Evolutionary conservation across 2,329 filamentous ascomycete species (phyloP).

Genomic region (Fusarium concolor): DNA sequence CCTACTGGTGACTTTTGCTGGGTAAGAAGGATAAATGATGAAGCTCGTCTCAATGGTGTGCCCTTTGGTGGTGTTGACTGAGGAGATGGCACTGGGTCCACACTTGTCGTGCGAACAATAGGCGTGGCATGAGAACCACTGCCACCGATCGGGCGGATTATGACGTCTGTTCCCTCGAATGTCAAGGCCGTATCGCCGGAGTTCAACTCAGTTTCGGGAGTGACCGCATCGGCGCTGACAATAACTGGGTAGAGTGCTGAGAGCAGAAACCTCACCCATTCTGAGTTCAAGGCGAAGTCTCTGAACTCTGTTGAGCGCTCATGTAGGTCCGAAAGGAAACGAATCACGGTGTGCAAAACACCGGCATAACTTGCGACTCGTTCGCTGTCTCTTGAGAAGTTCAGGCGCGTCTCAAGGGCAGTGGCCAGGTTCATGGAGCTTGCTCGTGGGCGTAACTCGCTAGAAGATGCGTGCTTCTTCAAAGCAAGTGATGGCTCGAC

Average conservation of each 20-base stretch:
- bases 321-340: conserved; percentile 84
- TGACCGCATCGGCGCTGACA: conserved; percentile 86
- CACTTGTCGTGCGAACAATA: conserved; percentile 77
- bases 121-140: conserved; percentile 70
- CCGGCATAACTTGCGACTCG: conserved; percentile 65
- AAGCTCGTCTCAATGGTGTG: conserved; percentile 79
- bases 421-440: conserved; percentile 76
- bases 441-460: conserved; percentile 55
- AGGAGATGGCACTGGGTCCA: conserved; percentile 62
- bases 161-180: conserved; percentile 87
- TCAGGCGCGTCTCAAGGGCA: conserved; percentile 64
- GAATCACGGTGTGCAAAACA: conserved; percentile 80
- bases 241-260: conserved; percentile 87
- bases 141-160: conserved; percentile 76
- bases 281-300: conserved; percentile 83
- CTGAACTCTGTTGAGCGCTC: conserved; percentile 80
- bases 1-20: conserved; percentile 70
- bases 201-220: conserved; percentile 86
- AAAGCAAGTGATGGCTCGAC: conserved; percentile 8
- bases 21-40: conserved; percentile 91
- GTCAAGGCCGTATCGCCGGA: conserved; percentile 83
- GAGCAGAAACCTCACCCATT: conserved; percentile 84
- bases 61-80: conserved; percentile 63
- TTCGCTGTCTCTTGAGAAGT: conserved; percentile 56
- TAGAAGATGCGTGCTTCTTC: conserved; percentile 24